These are phyloP conservation scores for Xylaria sp. DNA, from an alignment of 2,329 filamentous ascomycete genomes.

Conservation along the genomic window DNA sequence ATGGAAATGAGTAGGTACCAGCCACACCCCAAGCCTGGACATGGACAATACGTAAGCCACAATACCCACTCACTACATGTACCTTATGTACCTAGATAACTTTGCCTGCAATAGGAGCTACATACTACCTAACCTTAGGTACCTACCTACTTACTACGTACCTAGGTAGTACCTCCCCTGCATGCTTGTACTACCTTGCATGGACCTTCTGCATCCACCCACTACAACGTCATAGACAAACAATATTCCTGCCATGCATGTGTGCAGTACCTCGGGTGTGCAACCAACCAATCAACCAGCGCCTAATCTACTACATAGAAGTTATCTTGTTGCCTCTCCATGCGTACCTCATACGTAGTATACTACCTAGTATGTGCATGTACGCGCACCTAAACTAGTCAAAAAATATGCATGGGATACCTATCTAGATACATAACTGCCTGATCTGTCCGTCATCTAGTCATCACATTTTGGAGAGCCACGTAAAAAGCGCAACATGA, in stretches of 20 bases:
- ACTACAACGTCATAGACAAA: constrained; percentile 7
- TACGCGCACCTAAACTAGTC: not conserved
- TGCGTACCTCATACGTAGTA: not conserved
- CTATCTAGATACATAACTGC: not conserved
- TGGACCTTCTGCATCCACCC: not conserved
- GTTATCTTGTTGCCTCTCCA: no score
- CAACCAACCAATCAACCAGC: not conserved
- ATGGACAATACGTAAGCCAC: no score
- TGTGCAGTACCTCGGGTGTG: not conserved
- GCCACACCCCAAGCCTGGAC: no score
- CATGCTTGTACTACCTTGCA: not conserved
- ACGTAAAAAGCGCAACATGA: not conserved
- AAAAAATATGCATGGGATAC: not conserved
- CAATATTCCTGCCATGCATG: not conserved
- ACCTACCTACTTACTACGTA: not conserved
- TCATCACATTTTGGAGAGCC: not conserved
- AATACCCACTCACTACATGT: no score
- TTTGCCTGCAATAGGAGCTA: no score
- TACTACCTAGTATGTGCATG: not conserved
- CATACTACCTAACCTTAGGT: not conserved
- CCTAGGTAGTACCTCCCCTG: no score
- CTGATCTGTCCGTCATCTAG: not conserved
- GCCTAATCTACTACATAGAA: not conserved
- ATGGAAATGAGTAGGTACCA: not conserved
- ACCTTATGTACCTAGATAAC: no score